Evolutionary conservation across 805 yeast species (phyloP), one percentile per base, ranked within the genome.

Genomic region (Candida golubevii): DNA sequence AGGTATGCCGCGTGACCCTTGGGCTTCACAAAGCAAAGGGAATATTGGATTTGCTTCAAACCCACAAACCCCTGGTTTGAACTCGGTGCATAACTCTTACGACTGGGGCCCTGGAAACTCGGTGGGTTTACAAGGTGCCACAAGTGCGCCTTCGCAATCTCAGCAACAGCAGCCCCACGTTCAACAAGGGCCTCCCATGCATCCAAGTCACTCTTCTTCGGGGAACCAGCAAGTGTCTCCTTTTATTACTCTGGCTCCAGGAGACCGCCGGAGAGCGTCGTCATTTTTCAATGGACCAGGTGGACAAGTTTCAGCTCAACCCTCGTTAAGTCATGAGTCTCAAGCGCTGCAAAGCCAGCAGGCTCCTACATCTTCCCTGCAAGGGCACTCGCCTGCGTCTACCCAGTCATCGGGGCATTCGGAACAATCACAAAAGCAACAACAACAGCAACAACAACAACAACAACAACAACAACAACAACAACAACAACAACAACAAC

Each of bases 191-290:
- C 30, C 30, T 12, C 36, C 26, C 33, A 32, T 34, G 10, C 41
- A 33, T 26, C 30, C 34, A 14, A 28, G 33, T n/a, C 46, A 28
- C 14, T 33, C 46, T 14, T 33, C 45, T 2, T 43, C 46, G 1
- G 42, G 39, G 18, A 23, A 23, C 38, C 35, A 15, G 12, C 41
- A 37, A 14, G 11, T 34, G n/a, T 39, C 42, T 13, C 42, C 42
- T 1, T 43, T 35, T 18, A 14, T 28, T 30, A 28, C 43, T 13
- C 47, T 32, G 38, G 46, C 43, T 14, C 45, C 49, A 9, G 41
- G 48, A 35, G 68, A 74, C 48, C 70, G 79, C 55, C 70, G 82
- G 67, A 74, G 77, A 37, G 68, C 77, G 9, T 74, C 80, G 30
- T 75, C 76, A 12, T 78, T 78, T 56, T 78, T 77, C 65, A 72